Evolutionary conservation across 306 rosid species (phyloP).

Genomic region (Purshia tridentata): DNA sequence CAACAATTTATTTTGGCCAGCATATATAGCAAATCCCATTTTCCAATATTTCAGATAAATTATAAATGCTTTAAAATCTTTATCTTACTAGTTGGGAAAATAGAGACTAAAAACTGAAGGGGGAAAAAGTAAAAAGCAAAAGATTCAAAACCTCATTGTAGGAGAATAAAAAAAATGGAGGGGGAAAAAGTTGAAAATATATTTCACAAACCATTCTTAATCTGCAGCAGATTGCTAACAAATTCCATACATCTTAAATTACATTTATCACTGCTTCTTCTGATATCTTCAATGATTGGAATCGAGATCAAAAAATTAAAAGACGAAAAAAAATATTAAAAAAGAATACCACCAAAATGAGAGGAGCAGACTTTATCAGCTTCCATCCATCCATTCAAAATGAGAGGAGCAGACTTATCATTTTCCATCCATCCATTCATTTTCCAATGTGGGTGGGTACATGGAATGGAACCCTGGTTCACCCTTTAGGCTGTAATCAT

Average conservation of each 20-base stretch:
- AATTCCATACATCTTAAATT: constrained; percentile 51
- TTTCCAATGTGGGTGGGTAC: constrained; percentile 3
- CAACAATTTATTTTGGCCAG: too few species aligned
- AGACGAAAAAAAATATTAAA: constrained; percentile 32
- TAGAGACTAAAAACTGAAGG: not conserved
- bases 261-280: constrained; percentile 58
- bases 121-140: not conserved
- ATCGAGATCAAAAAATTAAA: constrained; percentile 39
- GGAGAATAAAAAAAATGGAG: not conserved
- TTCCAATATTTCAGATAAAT: too few species aligned
- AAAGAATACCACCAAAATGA: constrained; percentile 54
- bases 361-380: constrained; percentile 37
- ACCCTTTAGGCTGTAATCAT: constrained; percentile 46
- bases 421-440: constrained; percentile 38
- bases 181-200: constrained; percentile 35
- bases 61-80: too few species aligned
- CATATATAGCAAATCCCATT: too few species aligned
- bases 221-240: constrained; percentile 58
- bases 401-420: constrained; percentile 38
- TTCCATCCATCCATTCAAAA: constrained; percentile 36
- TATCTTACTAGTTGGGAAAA: too few species aligned
- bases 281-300: constrained; percentile 41
- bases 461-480: not conserved
- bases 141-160: constrained; percentile 28
- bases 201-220: constrained; percentile 59